Percentiles rank a stretch among this genome's conserved stretches.
These are phyloP conservation scores for Tetraselmis striata DNA, from an alignment of 139 green algal species.

Conservation along the genomic window DNA sequence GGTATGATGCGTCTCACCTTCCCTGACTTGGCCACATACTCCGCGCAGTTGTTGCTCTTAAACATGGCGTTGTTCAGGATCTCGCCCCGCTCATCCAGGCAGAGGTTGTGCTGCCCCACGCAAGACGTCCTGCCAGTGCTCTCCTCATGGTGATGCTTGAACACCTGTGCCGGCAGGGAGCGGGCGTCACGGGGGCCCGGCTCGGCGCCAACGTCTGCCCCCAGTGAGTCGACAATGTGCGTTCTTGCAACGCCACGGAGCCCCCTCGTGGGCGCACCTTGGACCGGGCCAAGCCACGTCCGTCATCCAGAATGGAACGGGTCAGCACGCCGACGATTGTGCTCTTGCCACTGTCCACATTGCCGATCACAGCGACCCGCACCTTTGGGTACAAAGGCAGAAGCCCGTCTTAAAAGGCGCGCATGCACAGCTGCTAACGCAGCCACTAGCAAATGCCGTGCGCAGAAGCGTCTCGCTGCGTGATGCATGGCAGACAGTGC, in stretches of 20 bases:
- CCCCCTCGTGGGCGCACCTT: no score
- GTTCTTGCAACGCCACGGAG: background rate
- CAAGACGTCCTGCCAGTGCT: slow-evolving; percentile 76
- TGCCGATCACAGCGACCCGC: slow-evolving; percentile 80
- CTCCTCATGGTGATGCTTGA: slow-evolving; percentile 87
- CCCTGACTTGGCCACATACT: slow-evolving; percentile 54
- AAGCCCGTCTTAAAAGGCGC: no score
- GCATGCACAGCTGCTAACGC: no score
- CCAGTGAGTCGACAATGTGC: no score
- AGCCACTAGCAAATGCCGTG: no score
- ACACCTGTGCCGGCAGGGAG: slow-evolving; percentile 42
- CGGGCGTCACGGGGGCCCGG: background rate
- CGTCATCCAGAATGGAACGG: slow-evolving; percentile 77
- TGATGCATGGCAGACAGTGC: no score
- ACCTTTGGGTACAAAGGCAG: no score
- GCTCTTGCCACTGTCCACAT: slow-evolving; percentile 87
- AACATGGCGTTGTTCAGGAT: slow-evolving; percentile 80
- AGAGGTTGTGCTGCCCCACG: slow-evolving; percentile 86
- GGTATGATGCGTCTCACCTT: background rate
- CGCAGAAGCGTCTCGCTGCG: no score
- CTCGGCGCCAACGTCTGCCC: no score
- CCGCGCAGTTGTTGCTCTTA: slow-evolving; percentile 55
- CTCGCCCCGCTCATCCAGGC: slow-evolving; percentile 34
- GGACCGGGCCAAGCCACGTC: slow-evolving; percentile 65
- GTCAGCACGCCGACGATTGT: slow-evolving; percentile 89